These are phyloP conservation scores for Antitrichia curtipendula DNA, from an alignment of 225 moss, liverwort and hornwort species.

Conservation along the genomic window DNA sequence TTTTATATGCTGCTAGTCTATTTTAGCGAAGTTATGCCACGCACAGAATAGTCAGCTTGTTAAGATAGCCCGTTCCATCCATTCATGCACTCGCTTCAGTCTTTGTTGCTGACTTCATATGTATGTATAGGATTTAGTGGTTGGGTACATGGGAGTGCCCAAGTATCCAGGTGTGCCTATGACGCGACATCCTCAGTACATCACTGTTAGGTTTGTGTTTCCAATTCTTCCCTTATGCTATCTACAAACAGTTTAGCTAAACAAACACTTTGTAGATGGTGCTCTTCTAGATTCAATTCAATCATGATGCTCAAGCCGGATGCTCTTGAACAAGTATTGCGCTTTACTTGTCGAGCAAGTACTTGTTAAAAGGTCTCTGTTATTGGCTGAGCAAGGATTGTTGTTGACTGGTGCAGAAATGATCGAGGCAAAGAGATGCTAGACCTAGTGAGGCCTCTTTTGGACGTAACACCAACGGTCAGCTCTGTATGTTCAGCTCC, in stretches of 20 bases:
- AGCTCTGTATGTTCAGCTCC: conserved; percentile 50
- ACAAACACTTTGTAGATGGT: not conserved
- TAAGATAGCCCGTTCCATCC: not conserved
- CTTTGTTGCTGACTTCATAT: not conserved
- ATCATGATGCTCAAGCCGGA: not conserved
- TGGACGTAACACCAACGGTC: conserved; percentile 73
- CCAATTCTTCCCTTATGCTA: not conserved
- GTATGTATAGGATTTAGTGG: conserved; percentile 68
- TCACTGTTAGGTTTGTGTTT: conserved; percentile 65
- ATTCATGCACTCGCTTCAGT: not conserved
- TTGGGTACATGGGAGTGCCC: conserved; percentile 99
- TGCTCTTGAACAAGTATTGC: not conserved
- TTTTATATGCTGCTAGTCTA: not conserved
- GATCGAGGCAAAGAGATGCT: conserved; percentile 96
- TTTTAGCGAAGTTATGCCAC: not conserved
- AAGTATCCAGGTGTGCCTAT: conserved; percentile 88
- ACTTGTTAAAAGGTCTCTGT: not conserved
- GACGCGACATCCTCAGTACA: conserved; percentile 96
- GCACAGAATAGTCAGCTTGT: not conserved
- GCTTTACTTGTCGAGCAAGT: not conserved
- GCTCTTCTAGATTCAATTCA: not conserved
- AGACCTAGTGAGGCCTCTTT: conserved; percentile 59
- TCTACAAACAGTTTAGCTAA: not conserved
- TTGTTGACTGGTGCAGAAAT: conserved; percentile 48
- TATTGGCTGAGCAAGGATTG: not conserved